Base-by-base conservation (phyloP, 176 grass and related monocot species). In the Luzula sylvatica region DNA sequence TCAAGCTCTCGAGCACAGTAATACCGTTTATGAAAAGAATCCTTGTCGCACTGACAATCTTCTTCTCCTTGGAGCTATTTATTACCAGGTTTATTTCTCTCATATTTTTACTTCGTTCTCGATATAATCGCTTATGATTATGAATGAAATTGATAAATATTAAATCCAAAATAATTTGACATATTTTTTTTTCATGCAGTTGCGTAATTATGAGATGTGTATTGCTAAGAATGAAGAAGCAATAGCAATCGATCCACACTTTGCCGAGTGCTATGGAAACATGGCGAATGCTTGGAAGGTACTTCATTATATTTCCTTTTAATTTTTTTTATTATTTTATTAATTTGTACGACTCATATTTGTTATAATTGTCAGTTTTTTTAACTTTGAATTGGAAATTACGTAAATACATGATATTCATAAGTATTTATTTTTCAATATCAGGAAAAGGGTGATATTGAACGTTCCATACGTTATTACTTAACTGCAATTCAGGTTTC, bases 251-350 rank as follows among this genome's bases (percentile, higher is more conserved):
- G 86, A 98, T 74, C 78, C 93, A 22, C 72, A 70, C 18, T 90
- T 98, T 83, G 82, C 86, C 21, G 93, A 90, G 53, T 98, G 86
- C 43, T 98, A 92, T 8, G 93, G 93, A 52, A 98, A 98, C 72
- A 98, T 98, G 93, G 93, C 78, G 39, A 98, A 98, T 98, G 93
- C 93, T 46, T 98, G 93, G 93, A 98, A 90, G 93, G 93, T 98
- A 64, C 11, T 83, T 48, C 25, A 12, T 49, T 2, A 43, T 7
- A 49, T 48, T 46, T 11, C 46, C 27, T 27, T 63, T 48, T 63
- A 15, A 46, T 39, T 45, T 61, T 18, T 13, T 21, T 20, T 13
- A 61, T 6, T 21, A 64, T 48, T 20, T 22, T 27, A 20, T 32
- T 46, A 5, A 30, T 43, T 24, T 1, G 3, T 19, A 3, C n/a